Evolutionary conservation across 371 early-diverging fungal genomes (phyloP).

Genomic region (Mortierella polycephala): DNA sequence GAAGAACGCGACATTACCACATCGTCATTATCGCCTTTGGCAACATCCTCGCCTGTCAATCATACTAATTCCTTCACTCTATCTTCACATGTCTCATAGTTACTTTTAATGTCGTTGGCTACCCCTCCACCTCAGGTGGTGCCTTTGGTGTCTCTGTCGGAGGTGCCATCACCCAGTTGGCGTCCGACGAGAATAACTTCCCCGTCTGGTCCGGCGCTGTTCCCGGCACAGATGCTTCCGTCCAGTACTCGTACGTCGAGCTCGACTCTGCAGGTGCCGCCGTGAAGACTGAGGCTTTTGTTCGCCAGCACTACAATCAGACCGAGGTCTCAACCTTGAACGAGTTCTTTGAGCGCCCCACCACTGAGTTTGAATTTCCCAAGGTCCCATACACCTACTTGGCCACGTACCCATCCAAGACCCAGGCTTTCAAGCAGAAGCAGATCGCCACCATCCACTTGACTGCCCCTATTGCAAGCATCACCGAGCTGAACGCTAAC

Average conservation of each 20-base stretch:
- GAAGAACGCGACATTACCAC: too few species aligned
- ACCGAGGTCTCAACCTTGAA: conserved; percentile 53
- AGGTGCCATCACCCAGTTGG: conserved; percentile 15
- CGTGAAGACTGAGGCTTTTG: conserved; percentile 31
- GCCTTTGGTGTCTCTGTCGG: conserved; percentile 31
- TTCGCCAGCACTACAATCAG: conserved; percentile 17
- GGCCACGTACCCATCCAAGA: conserved; percentile 37
- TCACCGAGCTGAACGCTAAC: conserved; percentile 41
- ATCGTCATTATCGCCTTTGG: neutral
- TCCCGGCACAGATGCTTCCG: conserved; percentile 9
- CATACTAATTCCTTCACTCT: neutral
- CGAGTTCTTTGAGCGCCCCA: conserved; percentile 67
- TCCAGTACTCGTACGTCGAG: conserved; percentile 36
- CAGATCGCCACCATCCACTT: conserved; percentile 65
- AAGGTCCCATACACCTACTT: conserved; percentile 62
- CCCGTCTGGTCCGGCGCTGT: conserved; percentile 28
- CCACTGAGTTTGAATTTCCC: conserved; percentile 59
- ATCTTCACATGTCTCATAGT: conserved; percentile 11
- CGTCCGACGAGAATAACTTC: conserved; percentile 9
- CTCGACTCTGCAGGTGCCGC: conserved; percentile 9
- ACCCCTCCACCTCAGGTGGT: neutral
- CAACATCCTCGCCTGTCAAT: neutral
- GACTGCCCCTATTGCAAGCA: conserved; percentile 49
- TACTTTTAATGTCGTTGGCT: conserved; percentile 42
- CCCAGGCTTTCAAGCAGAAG: conserved; percentile 51